Percentiles rank a stretch among this genome's conserved stretches.
These are phyloP conservation scores for Eimeria acervulina DNA, from an alignment of 169 alveolate genomes.

Conservation along the genomic window DNA sequence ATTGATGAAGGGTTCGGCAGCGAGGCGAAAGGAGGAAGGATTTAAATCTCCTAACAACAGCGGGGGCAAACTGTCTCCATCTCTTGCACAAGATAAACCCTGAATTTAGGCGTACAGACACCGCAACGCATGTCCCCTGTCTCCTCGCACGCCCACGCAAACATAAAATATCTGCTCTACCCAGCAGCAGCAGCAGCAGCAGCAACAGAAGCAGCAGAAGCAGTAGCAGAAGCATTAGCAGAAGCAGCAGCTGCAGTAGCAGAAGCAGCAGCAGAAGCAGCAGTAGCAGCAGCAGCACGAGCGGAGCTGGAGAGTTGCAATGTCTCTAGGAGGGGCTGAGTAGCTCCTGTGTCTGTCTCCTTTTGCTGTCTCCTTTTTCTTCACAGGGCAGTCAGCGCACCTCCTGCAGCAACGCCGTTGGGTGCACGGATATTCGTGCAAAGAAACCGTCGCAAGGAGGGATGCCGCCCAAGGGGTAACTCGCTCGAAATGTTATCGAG, in stretches of 20 bases:
- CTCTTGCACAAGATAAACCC: constrained; percentile 22
- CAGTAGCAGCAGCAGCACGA: not conserved
- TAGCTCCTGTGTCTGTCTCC: not conserved
- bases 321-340: too few relatives aligned
- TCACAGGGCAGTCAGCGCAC: not conserved
- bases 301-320: too few relatives aligned
- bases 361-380: not conserved
- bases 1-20: not conserved
- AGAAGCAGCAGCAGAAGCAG: too few relatives aligned
- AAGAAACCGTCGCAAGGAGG: constrained; percentile 83
- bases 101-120: not conserved
- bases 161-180: too few relatives aligned
- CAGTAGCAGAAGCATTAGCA: not conserved
- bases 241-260: constrained; percentile 13
- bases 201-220: not conserved
- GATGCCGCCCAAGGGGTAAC: constrained; percentile 81
- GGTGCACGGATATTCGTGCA: constrained; percentile 65
- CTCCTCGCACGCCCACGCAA: not conserved
- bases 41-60: constrained; percentile 8
- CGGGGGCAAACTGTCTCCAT: constrained; percentile 6
- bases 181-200: not conserved
- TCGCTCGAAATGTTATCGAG: constrained; percentile 25
- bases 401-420: constrained; percentile 52
- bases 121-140: not conserved
- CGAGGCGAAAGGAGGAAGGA: not conserved